A percentile compares a stretch with the other conserved stretches of the same genome.
Evolutionary conservation across 768 basidiomycete genomes (phyloP).

Genomic region (Termitomyces eurrhizus): DNA sequence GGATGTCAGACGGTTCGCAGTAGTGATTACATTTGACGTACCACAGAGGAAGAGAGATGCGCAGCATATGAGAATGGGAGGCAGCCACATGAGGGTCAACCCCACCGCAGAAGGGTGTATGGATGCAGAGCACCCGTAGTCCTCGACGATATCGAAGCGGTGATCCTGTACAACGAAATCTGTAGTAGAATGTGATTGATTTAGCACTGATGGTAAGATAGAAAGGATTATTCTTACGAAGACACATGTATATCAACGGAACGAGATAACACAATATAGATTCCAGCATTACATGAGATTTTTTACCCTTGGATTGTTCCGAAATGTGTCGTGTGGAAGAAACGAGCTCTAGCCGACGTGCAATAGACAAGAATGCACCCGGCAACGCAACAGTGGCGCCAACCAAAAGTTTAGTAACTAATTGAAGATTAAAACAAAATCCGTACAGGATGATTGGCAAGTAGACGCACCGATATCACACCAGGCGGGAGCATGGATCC

Average conservation of each 20-base stretch:
- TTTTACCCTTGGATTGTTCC: conserved; percentile 29
- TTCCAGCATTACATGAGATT: conserved; percentile 42
- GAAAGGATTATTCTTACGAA: conserved; percentile 41
- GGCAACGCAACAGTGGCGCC: conserved; percentile 55
- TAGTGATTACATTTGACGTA: conserved; percentile 19
- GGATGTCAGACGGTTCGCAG: background rate
- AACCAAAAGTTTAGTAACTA: conserved; percentile 55
- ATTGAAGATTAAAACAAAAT: background rate
- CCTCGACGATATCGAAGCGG: conserved; percentile 57
- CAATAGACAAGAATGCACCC: conserved; percentile 53
- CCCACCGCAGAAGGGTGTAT: conserved; percentile 40
- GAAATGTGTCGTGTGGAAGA: conserved; percentile 41
- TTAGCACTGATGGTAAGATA: background rate
- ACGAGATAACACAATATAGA: conserved; percentile 45
- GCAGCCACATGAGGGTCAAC: conserved; percentile 41
- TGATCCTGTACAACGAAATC: conserved; percentile 57
- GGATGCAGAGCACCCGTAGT: conserved; percentile 51
- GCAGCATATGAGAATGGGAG: conserved; percentile 39
- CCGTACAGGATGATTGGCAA: background rate
- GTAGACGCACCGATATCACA: conserved; percentile 67
- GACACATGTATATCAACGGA: conserved; percentile 53
- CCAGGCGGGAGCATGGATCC: conserved; percentile 52
- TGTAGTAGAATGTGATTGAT: conserved; percentile 18
- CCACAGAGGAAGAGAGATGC: conserved; percentile 39
- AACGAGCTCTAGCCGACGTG: conserved; percentile 47